Evolutionary conservation across 148 eudicot species (phyloP).

Genomic region (Rhododendron griersonianum): DNA sequence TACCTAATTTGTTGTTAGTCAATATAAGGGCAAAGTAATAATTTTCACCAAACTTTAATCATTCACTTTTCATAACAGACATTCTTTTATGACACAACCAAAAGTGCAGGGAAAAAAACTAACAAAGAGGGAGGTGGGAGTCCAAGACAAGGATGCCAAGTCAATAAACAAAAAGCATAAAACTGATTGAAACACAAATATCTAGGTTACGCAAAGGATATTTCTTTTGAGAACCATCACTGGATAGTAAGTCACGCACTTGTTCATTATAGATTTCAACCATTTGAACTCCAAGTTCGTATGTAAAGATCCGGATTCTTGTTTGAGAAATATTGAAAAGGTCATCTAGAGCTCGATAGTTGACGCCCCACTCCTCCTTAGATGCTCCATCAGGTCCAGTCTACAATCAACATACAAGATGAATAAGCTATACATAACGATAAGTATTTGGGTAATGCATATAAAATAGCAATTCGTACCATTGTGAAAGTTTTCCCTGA

Average conservation of each 20-base stretch:
- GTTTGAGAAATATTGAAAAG: conserved; percentile 33
- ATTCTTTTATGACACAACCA: background rate
- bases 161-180: background rate
- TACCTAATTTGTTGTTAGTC: background rate
- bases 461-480: conserved; percentile 32
- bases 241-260: conserved; percentile 35
- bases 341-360: conserved; percentile 36
- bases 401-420: conserved; percentile 11
- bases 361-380: conserved; percentile 34
- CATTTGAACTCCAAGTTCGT: conserved; percentile 34
- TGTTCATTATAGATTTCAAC: conserved; percentile 39
- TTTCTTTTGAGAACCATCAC: conserved; percentile 29
- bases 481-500: conserved; percentile 80
- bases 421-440: background rate
- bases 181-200: background rate
- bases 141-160: background rate
- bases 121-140: background rate
- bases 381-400: conserved; percentile 31
- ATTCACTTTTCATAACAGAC: background rate
- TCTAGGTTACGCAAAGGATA: conserved; percentile 20
- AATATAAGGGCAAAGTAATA: background rate
- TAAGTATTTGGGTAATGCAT: background rate
- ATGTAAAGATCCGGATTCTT: conserved; percentile 17
- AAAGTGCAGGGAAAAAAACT: background rate
- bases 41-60: background rate